A percentile compares a stretch with the other conserved stretches of the same genome.
These are phyloP conservation scores for Daldinia grandis DNA, from an alignment of 495 filamentous ascomycete species.

Conservation along the genomic window DNA sequence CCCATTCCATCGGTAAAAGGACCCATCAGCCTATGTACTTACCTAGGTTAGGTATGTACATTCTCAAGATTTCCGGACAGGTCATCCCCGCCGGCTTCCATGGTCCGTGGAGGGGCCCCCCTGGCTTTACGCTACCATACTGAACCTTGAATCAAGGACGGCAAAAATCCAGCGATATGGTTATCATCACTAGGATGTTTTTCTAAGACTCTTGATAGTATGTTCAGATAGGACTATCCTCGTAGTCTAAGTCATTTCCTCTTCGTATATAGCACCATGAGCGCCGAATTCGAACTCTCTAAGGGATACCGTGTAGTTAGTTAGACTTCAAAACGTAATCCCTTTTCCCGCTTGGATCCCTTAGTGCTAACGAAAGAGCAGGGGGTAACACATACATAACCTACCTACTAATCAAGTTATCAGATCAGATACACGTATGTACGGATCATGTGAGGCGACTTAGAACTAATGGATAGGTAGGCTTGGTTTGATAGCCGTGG, in stretches of 20 bases:
- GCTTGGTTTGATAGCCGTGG: constrained; percentile 24
- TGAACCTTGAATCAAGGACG: constrained; percentile 5
- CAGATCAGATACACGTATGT: constrained; percentile 14
- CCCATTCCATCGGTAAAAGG: constrained; percentile 25
- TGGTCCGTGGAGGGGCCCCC: constrained; percentile 23
- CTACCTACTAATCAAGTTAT: neutral
- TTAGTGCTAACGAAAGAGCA: neutral
- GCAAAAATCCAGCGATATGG: constrained; percentile 9
- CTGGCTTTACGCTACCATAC: neutral
- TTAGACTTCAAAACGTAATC: neutral
- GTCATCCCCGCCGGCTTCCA: constrained; percentile 19
- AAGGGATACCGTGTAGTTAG: neutral
- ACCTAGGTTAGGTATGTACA: too few species aligned
- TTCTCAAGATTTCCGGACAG: constrained; percentile 20
- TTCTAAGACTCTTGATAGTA: neutral
- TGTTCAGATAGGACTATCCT: neutral
- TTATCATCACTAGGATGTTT: constrained; percentile 1
- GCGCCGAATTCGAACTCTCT: neutral
- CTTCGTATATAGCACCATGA: neutral
- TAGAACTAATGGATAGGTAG: neutral
- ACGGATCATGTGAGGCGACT: constrained; percentile 12
- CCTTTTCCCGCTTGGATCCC: neutral
- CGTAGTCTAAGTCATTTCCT: neutral
- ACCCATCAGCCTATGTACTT: neutral
- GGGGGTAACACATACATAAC: neutral